phyloP scores from a whole-genome alignment of 2,329 filamentous ascomycete genomes.

The Dendryphion nanum region DNA sequence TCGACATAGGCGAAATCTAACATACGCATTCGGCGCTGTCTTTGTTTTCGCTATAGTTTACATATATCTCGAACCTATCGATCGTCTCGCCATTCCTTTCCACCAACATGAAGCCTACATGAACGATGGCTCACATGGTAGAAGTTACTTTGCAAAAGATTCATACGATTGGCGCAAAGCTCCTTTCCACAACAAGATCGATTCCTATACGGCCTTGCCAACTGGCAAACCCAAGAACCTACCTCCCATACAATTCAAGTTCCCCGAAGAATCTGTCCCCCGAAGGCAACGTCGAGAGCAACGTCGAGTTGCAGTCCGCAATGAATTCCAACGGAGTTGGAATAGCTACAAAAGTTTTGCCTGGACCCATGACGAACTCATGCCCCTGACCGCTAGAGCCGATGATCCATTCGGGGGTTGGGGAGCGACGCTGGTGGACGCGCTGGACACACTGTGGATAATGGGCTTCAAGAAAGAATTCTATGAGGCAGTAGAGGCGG shows the following conservation, averaged over 20 bases:
- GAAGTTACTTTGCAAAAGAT: slow-evolving; percentile 15
- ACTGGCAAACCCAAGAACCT: slow-evolving; percentile 35
- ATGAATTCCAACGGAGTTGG: slow-evolving; percentile 45
- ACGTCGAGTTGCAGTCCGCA: slow-evolving; percentile 38
- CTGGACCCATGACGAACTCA: slow-evolving; percentile 49
- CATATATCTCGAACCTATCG: slow-evolving; percentile 27
- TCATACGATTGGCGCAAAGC: slow-evolving; percentile 44
- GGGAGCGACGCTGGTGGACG: slow-evolving; percentile 49
- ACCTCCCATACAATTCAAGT: slow-evolving; percentile 42
- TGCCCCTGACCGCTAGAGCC: slow-evolving; percentile 38
- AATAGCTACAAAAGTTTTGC: slow-evolving; percentile 44
- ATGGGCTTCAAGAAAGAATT: slow-evolving; percentile 50
- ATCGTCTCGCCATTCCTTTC: slow-evolving; percentile 28
- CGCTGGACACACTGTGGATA: slow-evolving; percentile 49
- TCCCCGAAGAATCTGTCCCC: slow-evolving; percentile 33
- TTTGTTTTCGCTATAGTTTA: slow-evolving; percentile 27
- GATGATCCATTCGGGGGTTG: slow-evolving; percentile 49
- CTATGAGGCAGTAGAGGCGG: slow-evolving; percentile 45
- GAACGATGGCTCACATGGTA: slow-evolving; percentile 21
- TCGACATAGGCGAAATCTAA: slow-evolving; percentile 27
- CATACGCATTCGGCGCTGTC: slow-evolving; percentile 22
- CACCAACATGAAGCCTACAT: slow-evolving; percentile 29
- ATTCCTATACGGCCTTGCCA: slow-evolving; percentile 38
- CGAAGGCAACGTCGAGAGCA: slow-evolving; percentile 26
- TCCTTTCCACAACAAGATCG: slow-evolving; percentile 39